phyloP scores from a whole-genome alignment of 1,284 basidiomycete genomes.

The Rhodotorula sp. region DNA sequence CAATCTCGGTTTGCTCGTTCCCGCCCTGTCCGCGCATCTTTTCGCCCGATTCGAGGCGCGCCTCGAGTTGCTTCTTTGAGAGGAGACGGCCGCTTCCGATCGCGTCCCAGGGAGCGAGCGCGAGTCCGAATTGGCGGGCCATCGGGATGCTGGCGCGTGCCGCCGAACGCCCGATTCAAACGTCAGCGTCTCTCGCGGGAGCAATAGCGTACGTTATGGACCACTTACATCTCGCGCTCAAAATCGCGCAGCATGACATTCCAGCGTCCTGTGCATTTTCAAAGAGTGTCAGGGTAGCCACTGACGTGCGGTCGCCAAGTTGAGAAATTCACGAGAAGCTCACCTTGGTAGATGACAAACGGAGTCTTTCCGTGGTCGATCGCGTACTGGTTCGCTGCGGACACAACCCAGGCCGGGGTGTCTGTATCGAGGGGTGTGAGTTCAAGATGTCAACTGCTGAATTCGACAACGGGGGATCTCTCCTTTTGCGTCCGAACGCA shows the following conservation, averaged over 20 bases:
- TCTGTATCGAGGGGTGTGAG: slow-evolving; percentile 44
- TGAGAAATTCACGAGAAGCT: background rate
- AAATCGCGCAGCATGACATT: slow-evolving; percentile 54
- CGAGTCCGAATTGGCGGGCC: slow-evolving; percentile 54
- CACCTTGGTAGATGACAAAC: slow-evolving; percentile 61
- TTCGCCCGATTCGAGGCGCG: slow-evolving; percentile 54
- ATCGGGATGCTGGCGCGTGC: slow-evolving; percentile 54
- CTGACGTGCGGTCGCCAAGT: background rate
- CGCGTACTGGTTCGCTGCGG: slow-evolving; percentile 58
- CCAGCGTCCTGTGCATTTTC: slow-evolving; percentile 47
- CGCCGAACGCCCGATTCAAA: slow-evolving; percentile 39
- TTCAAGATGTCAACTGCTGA: background rate
- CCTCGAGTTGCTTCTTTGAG: slow-evolving; percentile 46
- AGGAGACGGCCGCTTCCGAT: slow-evolving; percentile 55
- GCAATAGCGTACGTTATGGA: background rate
- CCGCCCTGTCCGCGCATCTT: slow-evolving; percentile 42
- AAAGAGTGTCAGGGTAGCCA: no score
- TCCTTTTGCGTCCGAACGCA: background rate
- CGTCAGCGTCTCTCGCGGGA: background rate
- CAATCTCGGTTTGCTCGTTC: slow-evolving; percentile 49
- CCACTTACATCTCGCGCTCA: slow-evolving; percentile 57
- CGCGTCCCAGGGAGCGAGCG: slow-evolving; percentile 56
- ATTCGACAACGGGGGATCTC: background rate
- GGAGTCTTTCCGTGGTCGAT: slow-evolving; percentile 54
- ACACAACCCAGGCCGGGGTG: slow-evolving; percentile 60